Evolutionary conservation across 2,329 filamentous ascomycete species (phyloP), one percentile per base, ranked within the genome.

Genomic region (Curvularia eragrostidis): DNA sequence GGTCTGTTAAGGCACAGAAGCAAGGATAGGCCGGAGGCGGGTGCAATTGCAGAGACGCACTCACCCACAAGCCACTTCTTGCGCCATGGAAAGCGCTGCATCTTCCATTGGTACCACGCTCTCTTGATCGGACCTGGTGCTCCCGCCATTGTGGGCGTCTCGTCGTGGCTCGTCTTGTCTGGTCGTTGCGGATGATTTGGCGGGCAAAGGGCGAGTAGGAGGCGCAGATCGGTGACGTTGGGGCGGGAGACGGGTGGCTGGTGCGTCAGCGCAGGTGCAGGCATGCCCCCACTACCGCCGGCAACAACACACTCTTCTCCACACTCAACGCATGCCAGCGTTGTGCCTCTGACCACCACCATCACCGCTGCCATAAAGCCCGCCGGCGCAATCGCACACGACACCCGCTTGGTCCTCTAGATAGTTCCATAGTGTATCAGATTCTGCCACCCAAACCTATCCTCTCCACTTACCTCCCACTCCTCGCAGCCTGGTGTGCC

Each of bases 51-150:
- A 30, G n/a, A 50, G 19, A 30, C 7, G 21, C 26, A 72, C 75
- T 48, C 72, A 86, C 85, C 85, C 48, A 84, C 82, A 36, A 89
- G 79, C 76, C 83, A 86, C 51, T 80, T 82, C 71, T 80, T 83
- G 61, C 87, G 79, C 87, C 87, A 89, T 44, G 87, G 87, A 34
- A 89, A 79, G 60, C 80, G 80, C 54, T 87, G 77, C 69, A 81
- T 81, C 74, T 87, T 88, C 86, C 86, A 89, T 75, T 81, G 83
- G 66, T 82, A 84, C 85, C 85, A 89, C 49, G 86, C 75, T 58
- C 73, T 70, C 48, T 64, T 72, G 51, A 82, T 51, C 32, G 71
- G 50, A 24, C 79, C 75, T 10, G 78, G 78, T 50, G 64, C 55
- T 46, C 68, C 65, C 10, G 78, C 58, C 77, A 79, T 79, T 61